Evolutionary conservation across 441 rosid species (phyloP).

Genomic region (Adansonia madagascariensis): DNA sequence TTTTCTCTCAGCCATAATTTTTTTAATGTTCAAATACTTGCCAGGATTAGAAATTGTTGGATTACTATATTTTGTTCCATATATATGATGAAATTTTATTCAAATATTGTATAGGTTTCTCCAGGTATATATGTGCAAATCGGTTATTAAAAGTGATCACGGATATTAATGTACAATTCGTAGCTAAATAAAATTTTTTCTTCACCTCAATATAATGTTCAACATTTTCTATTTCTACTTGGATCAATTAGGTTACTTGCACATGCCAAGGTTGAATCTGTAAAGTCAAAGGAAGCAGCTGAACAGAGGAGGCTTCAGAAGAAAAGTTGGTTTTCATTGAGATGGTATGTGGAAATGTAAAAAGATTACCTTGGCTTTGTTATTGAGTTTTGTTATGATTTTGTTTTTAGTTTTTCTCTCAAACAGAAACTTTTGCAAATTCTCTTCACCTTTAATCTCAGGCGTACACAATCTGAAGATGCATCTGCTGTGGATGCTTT

Average conservation of each 20-base stretch:
- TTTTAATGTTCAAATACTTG: background rate
- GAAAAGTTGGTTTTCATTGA: conserved; percentile 85
- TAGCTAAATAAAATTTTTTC: background rate
- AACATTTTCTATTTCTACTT: conserved; percentile 25
- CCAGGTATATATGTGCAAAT: background rate
- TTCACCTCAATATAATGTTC: conserved; percentile 13
- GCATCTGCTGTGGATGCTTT: conserved; percentile 48
- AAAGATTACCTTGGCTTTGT: conserved; percentile 14
- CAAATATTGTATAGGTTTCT: background rate
- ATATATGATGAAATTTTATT: conserved; percentile 1
- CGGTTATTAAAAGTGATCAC: background rate
- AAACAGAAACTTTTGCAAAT: conserved; percentile 14
- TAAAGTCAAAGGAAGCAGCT: conserved; percentile 90
- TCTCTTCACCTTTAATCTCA: conserved; percentile 37
- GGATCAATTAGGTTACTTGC: conserved; percentile 82
- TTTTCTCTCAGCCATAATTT: conserved; percentile 1
- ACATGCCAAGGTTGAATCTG: conserved; percentile 97
- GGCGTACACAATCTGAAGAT: conserved; percentile 69
- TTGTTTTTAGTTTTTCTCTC: background rate
- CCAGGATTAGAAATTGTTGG: conserved; percentile 14
- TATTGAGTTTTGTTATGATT: background rate
- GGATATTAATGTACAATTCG: background rate
- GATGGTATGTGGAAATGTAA: conserved; percentile 60
- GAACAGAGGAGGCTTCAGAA: conserved; percentile 74
- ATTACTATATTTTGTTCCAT: conserved; percentile 13